A percentile compares a stretch with the other conserved stretches of the same genome.
phyloP scores from a whole-genome alignment of 2,329 filamentous ascomycete species.

The Fusarium kyushuense region DNA sequence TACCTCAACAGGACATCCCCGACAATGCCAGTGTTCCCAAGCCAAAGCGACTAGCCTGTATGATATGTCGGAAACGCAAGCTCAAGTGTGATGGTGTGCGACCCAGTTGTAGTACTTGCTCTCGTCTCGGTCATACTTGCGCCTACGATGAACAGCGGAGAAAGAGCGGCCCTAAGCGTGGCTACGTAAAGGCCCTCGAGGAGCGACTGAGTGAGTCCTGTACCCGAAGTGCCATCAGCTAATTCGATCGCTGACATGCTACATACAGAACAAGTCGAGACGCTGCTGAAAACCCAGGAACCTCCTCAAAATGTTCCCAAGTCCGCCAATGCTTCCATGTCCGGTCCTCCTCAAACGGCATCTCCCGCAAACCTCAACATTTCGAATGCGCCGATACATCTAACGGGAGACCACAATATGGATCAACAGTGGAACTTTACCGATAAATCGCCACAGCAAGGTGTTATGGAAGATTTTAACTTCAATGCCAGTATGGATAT shows the following conservation, averaged over 20 bases:
- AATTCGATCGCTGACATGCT: conserved; percentile 36
- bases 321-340: conserved; percentile 47
- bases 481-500: conserved; percentile 65
- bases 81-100: conserved; percentile 87
- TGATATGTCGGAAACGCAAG: conserved; percentile 93
- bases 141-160: conserved; percentile 92
- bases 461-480: conserved; percentile 68
- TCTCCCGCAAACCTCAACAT: conserved; percentile 50
- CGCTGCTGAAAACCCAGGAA: conserved; percentile 84
- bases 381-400: conserved; percentile 60
- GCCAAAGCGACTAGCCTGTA: conserved; percentile 94
- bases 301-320: conserved; percentile 52
- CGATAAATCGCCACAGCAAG: conserved; percentile 64
- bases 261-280: conserved; percentile 86
- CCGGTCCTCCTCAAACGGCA: conserved; percentile 50
- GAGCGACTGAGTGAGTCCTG: conserved; percentile 82
- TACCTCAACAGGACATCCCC: conserved; percentile 56
- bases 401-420: conserved; percentile 61
- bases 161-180: conserved; percentile 94
- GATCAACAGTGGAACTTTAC: conserved; percentile 67
- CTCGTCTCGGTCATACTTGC: conserved; percentile 86
- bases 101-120: conserved; percentile 89
- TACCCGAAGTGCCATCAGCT: conserved; percentile 2
- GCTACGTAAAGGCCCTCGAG: conserved; percentile 94
- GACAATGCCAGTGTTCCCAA: conserved; percentile 74